Evolutionary conservation across 1,284 basidiomycete genomes (phyloP).

Genomic region (Leccinum pallidistipes): DNA sequence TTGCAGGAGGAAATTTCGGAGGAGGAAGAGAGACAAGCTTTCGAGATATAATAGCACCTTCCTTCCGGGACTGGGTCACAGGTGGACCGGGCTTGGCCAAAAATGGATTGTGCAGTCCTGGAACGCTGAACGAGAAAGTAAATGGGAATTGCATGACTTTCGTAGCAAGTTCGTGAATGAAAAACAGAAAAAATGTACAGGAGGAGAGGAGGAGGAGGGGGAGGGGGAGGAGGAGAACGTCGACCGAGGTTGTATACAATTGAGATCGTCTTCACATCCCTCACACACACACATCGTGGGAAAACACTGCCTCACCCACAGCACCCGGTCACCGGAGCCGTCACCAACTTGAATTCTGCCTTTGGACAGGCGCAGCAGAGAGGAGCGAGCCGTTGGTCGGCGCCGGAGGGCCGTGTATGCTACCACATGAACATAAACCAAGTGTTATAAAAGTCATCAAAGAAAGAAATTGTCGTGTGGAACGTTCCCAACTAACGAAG

Average conservation of each 20-base stretch:
- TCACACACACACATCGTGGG: conserved; percentile 1
- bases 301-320: conserved; percentile 1
- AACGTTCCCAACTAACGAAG: neutral
- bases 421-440: too few relatives aligned
- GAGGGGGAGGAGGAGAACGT: neutral
- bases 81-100: conserved; percentile 23
- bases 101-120: conserved; percentile 69
- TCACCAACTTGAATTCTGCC: too few relatives aligned
- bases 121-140: conserved; percentile 61
- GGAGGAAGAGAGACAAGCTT: conserved; percentile 28
- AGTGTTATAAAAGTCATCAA: too few relatives aligned
- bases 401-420: too few relatives aligned
- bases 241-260: neutral
- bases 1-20: conserved; percentile 21
- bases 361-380: too few relatives aligned
- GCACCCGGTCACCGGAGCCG: too few relatives aligned
- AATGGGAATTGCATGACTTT: conserved; percentile 58
- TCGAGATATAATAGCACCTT: conserved; percentile 19
- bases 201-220: too few relatives aligned
- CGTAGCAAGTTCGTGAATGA: conserved; percentile 26
- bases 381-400: too few relatives aligned
- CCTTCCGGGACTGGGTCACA: conserved; percentile 24
- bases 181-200: neutral
- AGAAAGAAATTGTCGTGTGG: neutral
- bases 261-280: neutral